These are phyloP conservation scores for Xylogone sp. DNA, from an alignment of 2,329 filamentous ascomycete species.

Conservation along the genomic window DNA sequence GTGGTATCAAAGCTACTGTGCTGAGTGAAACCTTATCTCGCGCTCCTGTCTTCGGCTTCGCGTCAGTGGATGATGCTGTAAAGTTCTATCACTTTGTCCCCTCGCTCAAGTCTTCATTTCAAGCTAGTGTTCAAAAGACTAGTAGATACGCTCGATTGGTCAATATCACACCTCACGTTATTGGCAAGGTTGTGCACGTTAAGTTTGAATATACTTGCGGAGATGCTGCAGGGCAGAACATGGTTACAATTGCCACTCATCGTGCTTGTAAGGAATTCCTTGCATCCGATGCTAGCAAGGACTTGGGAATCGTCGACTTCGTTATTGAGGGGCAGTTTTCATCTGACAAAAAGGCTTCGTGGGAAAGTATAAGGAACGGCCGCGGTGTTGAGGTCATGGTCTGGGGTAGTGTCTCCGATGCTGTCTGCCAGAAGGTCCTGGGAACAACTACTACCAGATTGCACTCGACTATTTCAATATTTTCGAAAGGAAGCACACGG, in stretches of 20 bases:
- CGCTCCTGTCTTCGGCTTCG: slow-evolving; percentile 22
- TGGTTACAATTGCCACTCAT: slow-evolving; percentile 28
- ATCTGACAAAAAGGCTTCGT: slow-evolving; percentile 24
- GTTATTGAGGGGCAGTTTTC: slow-evolving; percentile 21
- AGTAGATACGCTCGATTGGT: slow-evolving; percentile 12
- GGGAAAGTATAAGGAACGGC: slow-evolving; percentile 17
- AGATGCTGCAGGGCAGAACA: slow-evolving; percentile 27
- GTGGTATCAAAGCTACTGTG: slow-evolving; percentile 16
- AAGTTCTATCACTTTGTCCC: slow-evolving; percentile 13
- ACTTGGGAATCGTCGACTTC: slow-evolving; percentile 11
- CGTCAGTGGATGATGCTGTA: slow-evolving; percentile 14
- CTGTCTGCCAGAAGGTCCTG: slow-evolving; percentile 14
- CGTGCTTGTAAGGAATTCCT: slow-evolving; percentile 18
- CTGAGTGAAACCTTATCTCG: slow-evolving; percentile 20
- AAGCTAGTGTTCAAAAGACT: slow-evolving; percentile 7
- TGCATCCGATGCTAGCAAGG: slow-evolving; percentile 3
- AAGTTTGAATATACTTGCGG: slow-evolving; percentile 22
- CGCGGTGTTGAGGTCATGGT: slow-evolving; percentile 24
- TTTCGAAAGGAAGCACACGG: slow-evolving; percentile 15
- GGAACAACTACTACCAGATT: slow-evolving; percentile 14
- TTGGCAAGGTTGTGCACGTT: slow-evolving; percentile 21
- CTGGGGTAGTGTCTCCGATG: slow-evolving; percentile 19
- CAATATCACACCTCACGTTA: slow-evolving; percentile 14
- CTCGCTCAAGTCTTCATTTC: slow-evolving; percentile 2
- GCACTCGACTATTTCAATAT: slow-evolving; percentile 5